Conservation (phyloP, 2,329 filamentous ascomycete genomes). For the Fusarium heterosporum region DNA sequence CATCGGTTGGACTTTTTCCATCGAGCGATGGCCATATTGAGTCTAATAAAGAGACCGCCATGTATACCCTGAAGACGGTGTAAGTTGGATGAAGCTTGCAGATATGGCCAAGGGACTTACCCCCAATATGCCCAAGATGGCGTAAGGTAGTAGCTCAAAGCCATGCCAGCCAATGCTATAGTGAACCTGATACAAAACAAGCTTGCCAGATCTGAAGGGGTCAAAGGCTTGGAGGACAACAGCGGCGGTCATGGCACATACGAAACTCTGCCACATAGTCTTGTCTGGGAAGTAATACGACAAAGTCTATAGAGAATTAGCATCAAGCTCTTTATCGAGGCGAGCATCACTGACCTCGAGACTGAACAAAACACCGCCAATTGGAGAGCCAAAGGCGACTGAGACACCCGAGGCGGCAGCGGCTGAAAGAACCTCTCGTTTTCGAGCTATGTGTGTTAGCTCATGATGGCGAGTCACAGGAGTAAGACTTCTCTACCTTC, state of each 20-base stretch:
- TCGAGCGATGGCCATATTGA: constrained; percentile 87
- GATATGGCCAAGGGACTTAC: constrained; percentile 51
- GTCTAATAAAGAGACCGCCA: constrained; percentile 92
- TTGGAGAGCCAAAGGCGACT: constrained; percentile 92
- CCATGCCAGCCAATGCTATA: constrained; percentile 93
- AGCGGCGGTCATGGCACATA: constrained; percentile 98
- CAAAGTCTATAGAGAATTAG: constrained; percentile 60
- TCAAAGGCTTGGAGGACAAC: constrained; percentile 93
- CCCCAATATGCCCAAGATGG: constrained; percentile 85
- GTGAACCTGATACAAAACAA: constrained; percentile 95
- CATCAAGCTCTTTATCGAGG: not conserved
- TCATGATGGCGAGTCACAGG: not conserved
- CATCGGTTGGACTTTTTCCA: constrained; percentile 78
- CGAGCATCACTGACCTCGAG: constrained; percentile 71
- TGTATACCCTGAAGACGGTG: constrained; percentile 75
- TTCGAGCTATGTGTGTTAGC: constrained; percentile 71
- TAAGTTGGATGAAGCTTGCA: not conserved
- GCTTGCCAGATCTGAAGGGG: constrained; percentile 93
- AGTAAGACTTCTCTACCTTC: constrained; percentile 70
- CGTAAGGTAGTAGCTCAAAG: constrained; percentile 92
- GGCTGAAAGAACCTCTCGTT: constrained; percentile 91
- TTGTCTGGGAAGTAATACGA: constrained; percentile 99
- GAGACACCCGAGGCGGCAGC: constrained; percentile 93
- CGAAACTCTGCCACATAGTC: constrained; percentile 99
- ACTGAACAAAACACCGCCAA: constrained; percentile 94